phyloP scores from a whole-genome alignment of 1,139 yeast genomes.

The Starmera stellimalicola region DNA sequence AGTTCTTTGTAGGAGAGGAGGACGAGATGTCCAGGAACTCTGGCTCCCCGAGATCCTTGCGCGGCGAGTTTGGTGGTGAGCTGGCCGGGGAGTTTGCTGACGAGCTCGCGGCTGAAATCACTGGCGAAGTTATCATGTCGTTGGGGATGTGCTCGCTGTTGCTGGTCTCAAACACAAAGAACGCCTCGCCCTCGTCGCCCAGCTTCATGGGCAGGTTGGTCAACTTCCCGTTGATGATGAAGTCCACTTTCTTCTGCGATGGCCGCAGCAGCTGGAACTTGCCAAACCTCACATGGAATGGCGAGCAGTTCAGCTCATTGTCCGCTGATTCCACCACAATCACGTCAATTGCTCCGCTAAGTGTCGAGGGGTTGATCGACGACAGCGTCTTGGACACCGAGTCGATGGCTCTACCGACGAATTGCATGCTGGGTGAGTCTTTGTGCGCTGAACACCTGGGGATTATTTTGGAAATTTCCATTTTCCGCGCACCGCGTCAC shows the following conservation, averaged over 20 bases:
- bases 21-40: conserved; percentile 39
- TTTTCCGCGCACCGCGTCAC: too few species aligned
- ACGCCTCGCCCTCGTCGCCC: conserved; percentile 98
- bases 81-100: conserved; percentile 45
- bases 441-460: too few species aligned
- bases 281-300: conserved; percentile 95
- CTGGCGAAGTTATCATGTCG: conserved; percentile 85
- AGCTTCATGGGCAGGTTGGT: conserved; percentile 90
- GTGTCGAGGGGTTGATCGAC: conserved; percentile 90
- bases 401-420: conserved; percentile 92
- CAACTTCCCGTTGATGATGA: conserved; percentile 72
- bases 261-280: conserved; percentile 88
- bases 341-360: conserved; percentile 95
- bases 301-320: conserved; percentile 80
- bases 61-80: conserved; percentile 14
- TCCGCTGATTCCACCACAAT: conserved; percentile 91
- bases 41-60: conserved; percentile 35
- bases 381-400: conserved; percentile 96
- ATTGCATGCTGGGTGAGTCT: too few species aligned
- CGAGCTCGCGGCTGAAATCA: conserved; percentile 69
- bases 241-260: conserved; percentile 90
- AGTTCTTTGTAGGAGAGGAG: conserved; percentile 26
- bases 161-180: conserved; percentile 86
- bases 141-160: conserved; percentile 53
- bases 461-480: too few species aligned